Evolutionary conservation across 2,329 filamentous ascomycete genomes (phyloP).

Genomic region (Pezicula radicicola): DNA sequence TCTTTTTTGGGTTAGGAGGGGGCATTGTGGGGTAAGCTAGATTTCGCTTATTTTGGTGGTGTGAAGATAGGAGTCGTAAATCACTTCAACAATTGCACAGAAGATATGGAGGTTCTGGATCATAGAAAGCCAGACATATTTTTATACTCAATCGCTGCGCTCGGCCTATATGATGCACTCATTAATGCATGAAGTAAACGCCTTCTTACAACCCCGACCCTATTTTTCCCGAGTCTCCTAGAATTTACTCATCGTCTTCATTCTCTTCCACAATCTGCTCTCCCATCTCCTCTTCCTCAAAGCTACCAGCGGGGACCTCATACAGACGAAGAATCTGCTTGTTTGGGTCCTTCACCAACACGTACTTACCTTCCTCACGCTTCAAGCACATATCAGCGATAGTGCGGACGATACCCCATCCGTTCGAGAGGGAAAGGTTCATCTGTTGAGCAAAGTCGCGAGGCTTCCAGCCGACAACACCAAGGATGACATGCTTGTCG

Average conservation of each 20-base stretch:
- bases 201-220: no score
- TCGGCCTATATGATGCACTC: no score
- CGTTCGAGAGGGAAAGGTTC: constrained; percentile 95
- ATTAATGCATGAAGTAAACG: no score
- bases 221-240: background rate
- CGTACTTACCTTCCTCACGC: constrained; percentile 76
- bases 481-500: constrained; percentile 91
- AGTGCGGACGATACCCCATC: constrained; percentile 98
- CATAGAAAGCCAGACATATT: no score
- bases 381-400: constrained; percentile 92
- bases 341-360: constrained; percentile 89
- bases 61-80: no score
- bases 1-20: no score
- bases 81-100: no score
- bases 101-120: no score
- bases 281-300: constrained; percentile 83
- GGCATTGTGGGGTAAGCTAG: no score
- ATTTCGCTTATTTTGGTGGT: no score
- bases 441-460: constrained; percentile 96
- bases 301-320: constrained; percentile 80
- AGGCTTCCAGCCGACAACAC: constrained; percentile 96
- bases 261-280: constrained; percentile 27
- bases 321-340: constrained; percentile 93
- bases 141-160: no score
- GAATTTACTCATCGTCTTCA: constrained; percentile 22